Evolutionary conservation across 306 rosid genomes (phyloP).

Genomic region (Vigna mungo): DNA sequence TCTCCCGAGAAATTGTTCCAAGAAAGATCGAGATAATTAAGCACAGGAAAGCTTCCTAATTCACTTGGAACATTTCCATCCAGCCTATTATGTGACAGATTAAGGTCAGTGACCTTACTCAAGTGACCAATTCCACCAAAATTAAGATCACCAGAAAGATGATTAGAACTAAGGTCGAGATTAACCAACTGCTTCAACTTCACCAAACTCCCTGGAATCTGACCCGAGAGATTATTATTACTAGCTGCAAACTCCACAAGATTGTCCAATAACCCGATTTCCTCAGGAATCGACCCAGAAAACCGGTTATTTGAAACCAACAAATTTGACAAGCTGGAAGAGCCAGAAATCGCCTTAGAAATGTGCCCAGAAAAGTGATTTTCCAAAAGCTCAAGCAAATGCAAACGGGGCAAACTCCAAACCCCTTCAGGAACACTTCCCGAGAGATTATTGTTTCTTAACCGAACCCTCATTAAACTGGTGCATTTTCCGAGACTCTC

Average conservation of each 20-base stretch:
- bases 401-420: slow-evolving; percentile 67
- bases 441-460: slow-evolving; percentile 65
- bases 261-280: slow-evolving; percentile 52
- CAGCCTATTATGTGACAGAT: slow-evolving; percentile 60
- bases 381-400: slow-evolving; percentile 58
- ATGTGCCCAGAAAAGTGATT: slow-evolving; percentile 66
- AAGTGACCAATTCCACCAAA: slow-evolving; percentile 46
- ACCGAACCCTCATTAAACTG: slow-evolving; percentile 61
- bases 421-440: slow-evolving; percentile 62
- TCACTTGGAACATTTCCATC: slow-evolving; percentile 64
- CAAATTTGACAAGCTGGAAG: slow-evolving; percentile 56
- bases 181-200: slow-evolving; percentile 54
- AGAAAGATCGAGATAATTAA: slow-evolving; percentile 74
- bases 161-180: slow-evolving; percentile 66
- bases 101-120: slow-evolving; percentile 60
- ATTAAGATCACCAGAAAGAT: slow-evolving; percentile 57
- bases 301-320: slow-evolving; percentile 57
- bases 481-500: slow-evolving; percentile 54
- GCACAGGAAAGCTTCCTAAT: slow-evolving; percentile 64
- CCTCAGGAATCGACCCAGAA: slow-evolving; percentile 65
- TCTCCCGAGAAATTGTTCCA: slow-evolving; percentile 63
- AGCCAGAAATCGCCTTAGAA: slow-evolving; percentile 55
- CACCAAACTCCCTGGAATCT: slow-evolving; percentile 52
- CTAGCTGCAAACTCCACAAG: slow-evolving; percentile 54
- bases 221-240: slow-evolving; percentile 55